Evolutionary conservation across 306 rosid species (phyloP), one percentile per base, ranked within the genome.

Genomic region (Lathyrus tuberosus): DNA sequence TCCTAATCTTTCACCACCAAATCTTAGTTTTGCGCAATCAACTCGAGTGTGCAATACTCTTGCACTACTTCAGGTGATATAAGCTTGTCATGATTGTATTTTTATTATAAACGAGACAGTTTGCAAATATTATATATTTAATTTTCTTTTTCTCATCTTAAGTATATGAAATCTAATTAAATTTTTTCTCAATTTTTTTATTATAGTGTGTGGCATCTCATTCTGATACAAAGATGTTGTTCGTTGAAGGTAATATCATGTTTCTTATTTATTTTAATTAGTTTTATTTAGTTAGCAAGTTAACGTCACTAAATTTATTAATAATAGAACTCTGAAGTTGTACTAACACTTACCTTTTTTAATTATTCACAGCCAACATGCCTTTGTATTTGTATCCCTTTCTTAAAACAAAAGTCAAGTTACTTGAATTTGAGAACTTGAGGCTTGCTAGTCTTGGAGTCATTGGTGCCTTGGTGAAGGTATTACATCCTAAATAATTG

Each of bases 1-100:
- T 75, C 93, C 90, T 9, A 80, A 78, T 82, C 81, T 92, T 48
- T 90, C 96, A n/a, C 93, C 93, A 5, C 93, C 93, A 35, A 85
- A 78, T 75, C 86, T 92, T 43, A 76, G 87, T 38, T 76, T 83
- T 10, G 85, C 79, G 2, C 96, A 92, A 61, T 92, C 98, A 16
- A 88, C 81, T 76, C 86, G 96, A 77, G 98, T 85, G 52, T 92
- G 98, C 86, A 90, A 92, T 73, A 96, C 91, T 9, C 93, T 92
- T 66, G 91, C 91, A 5, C 90, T 92, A 85, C 90, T 92, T 72
- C 96, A 92, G 96, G 98, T 90, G 43, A 73, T 20, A 20, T 20
- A 20, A 20, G 22, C 22, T 20, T 20, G n/a, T n/a, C n/a, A n/a
- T n/a, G n/a, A n/a, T n/a, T n/a, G n/a, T n/a, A n/a, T n/a, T n/a